A percentile compares a stretch with the other conserved stretches of the same genome.
phyloP scores from a whole-genome alignment of 768 basidiomycete species.

The Trametes punicea region DNA sequence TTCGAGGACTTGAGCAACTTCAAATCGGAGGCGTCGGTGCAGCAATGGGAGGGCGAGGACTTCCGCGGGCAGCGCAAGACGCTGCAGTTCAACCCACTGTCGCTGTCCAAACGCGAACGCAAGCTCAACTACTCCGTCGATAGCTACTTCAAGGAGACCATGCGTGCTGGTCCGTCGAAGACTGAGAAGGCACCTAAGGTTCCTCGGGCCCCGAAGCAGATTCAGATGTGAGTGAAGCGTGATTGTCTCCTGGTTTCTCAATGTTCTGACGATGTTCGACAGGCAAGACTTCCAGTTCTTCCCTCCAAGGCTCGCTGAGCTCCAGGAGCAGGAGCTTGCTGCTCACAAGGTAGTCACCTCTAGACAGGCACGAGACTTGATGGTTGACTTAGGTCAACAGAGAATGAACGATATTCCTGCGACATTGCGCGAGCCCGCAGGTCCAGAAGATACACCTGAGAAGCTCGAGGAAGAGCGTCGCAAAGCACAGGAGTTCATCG shows the following conservation, averaged over 20 bases:
- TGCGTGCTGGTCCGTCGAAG: slow-evolving; percentile 78
- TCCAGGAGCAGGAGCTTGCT: slow-evolving; percentile 86
- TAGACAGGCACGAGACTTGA: not conserved
- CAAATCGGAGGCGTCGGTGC: slow-evolving; percentile 87
- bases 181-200: slow-evolving; percentile 78
- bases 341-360: slow-evolving; percentile 59
- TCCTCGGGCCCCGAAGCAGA: slow-evolving; percentile 85
- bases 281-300: slow-evolving; percentile 99
- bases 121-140: slow-evolving; percentile 95
- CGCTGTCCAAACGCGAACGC: slow-evolving; percentile 90
- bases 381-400: slow-evolving; percentile 31
- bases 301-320: slow-evolving; percentile 68
- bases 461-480: slow-evolving; percentile 76
- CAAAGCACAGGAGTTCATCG: slow-evolving; percentile 83
- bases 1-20: slow-evolving; percentile 96
- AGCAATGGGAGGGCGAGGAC: slow-evolving; percentile 96
- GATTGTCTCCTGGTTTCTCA: not conserved
- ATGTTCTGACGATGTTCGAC: not conserved
- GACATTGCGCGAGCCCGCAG: slow-evolving; percentile 60
- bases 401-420: slow-evolving; percentile 65
- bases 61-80: slow-evolving; percentile 69
- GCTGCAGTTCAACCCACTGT: slow-evolving; percentile 73
- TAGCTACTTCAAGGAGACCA: slow-evolving; percentile 90
- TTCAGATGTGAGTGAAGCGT: slow-evolving; percentile 57
- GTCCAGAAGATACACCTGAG: slow-evolving; percentile 77